These are phyloP conservation scores for Pseudonitzschia multiseries DNA, from an alignment of 108 stramenopile species.

Conservation along the genomic window DNA sequence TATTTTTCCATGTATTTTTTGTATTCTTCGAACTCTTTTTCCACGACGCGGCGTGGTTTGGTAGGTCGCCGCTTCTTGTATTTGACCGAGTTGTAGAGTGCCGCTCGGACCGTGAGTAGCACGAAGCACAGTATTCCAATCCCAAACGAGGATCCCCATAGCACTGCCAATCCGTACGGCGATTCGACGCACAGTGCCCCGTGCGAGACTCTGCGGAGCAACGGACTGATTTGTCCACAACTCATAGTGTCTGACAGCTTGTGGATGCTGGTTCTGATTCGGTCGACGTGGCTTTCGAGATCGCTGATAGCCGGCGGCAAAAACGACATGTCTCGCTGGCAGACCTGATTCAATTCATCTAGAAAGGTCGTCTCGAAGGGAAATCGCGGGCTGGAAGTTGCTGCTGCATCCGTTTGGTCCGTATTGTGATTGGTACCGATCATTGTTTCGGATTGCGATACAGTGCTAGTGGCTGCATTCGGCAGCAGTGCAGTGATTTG, in stretches of 20 bases:
- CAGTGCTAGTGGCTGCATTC: neutral
- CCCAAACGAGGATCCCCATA: constrained; percentile 28
- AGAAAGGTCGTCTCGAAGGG: neutral
- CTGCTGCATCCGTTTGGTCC: neutral
- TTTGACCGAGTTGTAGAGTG: constrained; percentile 42
- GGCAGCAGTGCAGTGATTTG: constrained; percentile 16
- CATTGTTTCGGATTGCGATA: neutral
- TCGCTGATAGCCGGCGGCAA: constrained; percentile 20
- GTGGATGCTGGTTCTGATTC: constrained; percentile 19
- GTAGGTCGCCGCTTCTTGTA: constrained; percentile 26
- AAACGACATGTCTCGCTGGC: constrained; percentile 28
- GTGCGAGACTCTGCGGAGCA: constrained; percentile 31
- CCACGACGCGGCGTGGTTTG: constrained; percentile 31
- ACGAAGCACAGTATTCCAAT: constrained; percentile 38
- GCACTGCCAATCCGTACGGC: constrained; percentile 28
- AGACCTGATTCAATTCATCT: constrained; percentile 15
- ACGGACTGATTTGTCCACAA: constrained; percentile 37
- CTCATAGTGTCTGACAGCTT: constrained; percentile 16
- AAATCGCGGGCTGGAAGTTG: neutral
- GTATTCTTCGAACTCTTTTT: constrained; percentile 52
- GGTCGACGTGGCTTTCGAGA: constrained; percentile 7
- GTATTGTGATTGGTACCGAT: neutral
- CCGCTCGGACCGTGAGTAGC: constrained; percentile 45
- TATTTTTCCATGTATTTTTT: constrained; percentile 45
- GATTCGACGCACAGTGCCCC: constrained; percentile 47